phyloP scores from a whole-genome alignment of 2,329 filamentous ascomycete genomes.

The Arthroderma sp. region DNA sequence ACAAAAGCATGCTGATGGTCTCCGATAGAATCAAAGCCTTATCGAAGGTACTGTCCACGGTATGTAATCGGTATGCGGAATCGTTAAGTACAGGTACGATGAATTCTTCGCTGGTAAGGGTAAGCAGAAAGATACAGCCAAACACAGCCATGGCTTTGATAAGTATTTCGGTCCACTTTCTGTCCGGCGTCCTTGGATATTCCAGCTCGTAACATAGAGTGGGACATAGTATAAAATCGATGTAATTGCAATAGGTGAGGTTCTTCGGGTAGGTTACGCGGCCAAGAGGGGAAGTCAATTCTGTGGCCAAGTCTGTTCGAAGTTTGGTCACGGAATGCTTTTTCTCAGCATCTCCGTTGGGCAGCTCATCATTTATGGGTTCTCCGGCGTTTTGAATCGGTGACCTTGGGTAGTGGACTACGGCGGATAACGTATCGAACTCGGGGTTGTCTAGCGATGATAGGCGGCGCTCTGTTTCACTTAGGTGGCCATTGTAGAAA shows the following conservation, averaged over 20 bases:
- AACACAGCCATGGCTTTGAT: constrained; percentile 83
- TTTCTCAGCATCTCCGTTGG: constrained; percentile 18
- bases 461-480: constrained; percentile 71
- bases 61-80: constrained; percentile 44
- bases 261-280: constrained; percentile 83
- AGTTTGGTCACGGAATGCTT: constrained; percentile 50
- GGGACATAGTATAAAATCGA: constrained; percentile 80
- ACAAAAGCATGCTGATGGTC: constrained; percentile 79
- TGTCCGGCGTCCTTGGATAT: constrained; percentile 66
- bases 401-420: constrained; percentile 58
- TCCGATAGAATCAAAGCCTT: constrained; percentile 70
- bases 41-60: constrained; percentile 44
- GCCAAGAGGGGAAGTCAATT: constrained; percentile 82
- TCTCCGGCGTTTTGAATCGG: constrained; percentile 1
- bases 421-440: constrained; percentile 50
- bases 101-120: constrained; percentile 83
- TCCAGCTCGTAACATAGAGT: constrained; percentile 97
- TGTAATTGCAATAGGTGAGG: constrained; percentile 66
- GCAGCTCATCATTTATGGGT: constrained; percentile 4
- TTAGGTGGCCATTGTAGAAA: constrained; percentile 94
- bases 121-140: constrained; percentile 90
- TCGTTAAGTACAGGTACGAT: constrained; percentile 80
- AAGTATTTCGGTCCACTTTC: constrained; percentile 67
- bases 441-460: constrained; percentile 68
- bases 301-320: constrained; percentile 74